Base-by-base conservation (phyloP, 2,329 filamentous ascomycete genomes). In the Zelopaecilomyces penicillatus region DNA sequence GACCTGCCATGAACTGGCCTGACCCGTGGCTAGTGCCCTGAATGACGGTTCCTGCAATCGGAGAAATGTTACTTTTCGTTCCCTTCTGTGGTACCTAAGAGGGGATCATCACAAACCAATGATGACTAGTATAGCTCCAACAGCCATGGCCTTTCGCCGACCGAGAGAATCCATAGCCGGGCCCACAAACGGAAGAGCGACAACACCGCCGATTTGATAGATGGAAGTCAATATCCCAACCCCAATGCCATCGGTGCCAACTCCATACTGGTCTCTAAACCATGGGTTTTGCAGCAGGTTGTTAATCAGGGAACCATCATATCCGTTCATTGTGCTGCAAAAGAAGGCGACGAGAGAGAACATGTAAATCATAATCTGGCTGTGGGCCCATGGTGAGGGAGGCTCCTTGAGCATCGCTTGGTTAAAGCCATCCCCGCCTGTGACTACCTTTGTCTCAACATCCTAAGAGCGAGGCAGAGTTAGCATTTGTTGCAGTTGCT, bases 371-470 rank as follows among this genome's bases (percentile, higher is more conserved):
- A 69, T 50, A 32, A 68, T 40, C 31, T 69, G 66, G 30, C 58
- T 49, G 29, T 49, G 57, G 31, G 64, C 65, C 54, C 61, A 71
- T 36, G 67, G 58, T 28, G 51, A 57, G n/a, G 71, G 67, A 4
- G 71, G 69, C 54, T 78, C 75, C 59, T 72, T 71, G 52, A 75
- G 54, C 59, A 73, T 65, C 27, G 76, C 76, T 58, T 78, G 70
- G 50, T 73, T 87, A 38, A 52, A 54, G 41, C 51, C 52, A 12
- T 50, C 48, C 37, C 52, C 42, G 19, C 52, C 52, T 7, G 11
- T 46, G 32, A 50, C 50, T 42, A 53, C 45, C 28, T 42, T 50
- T 12, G 45, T 47, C 9, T 43, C 44, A 30, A 50, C 32, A 10
- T 49, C 44, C 19, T 19, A 19, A 19, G 19, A 19, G 19, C 19